Evolutionary conservation across 169 alveolate species (phyloP).

Genomic region (Eimeria praecox): DNA sequence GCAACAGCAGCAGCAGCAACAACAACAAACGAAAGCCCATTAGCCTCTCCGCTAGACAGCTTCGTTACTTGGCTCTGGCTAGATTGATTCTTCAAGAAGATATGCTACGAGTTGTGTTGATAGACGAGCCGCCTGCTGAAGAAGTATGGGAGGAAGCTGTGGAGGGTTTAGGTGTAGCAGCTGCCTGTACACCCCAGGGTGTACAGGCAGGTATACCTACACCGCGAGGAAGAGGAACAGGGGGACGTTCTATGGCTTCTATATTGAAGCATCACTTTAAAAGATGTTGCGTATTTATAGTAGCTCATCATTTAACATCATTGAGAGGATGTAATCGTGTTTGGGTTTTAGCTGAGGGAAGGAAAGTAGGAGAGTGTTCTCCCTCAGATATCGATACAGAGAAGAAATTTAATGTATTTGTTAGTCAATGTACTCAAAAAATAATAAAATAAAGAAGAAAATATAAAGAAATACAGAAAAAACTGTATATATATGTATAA

Average conservation of each 20-base stretch:
- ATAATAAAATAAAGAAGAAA: neutral
- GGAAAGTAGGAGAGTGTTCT: constrained; percentile 64
- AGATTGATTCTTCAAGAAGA: constrained; percentile 82
- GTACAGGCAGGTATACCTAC: constrained; percentile 42
- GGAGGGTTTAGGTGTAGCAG: too few relatives aligned
- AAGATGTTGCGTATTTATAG: constrained; percentile 59
- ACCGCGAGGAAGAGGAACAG: neutral
- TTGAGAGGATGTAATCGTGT: constrained; percentile 64
- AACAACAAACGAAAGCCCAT: too few relatives aligned
- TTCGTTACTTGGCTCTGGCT: constrained; percentile 83
- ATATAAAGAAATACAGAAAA: neutral
- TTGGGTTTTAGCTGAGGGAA: constrained; percentile 70
- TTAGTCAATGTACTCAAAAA: neutral
- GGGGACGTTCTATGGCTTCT: constrained; percentile 27
- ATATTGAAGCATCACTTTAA: constrained; percentile 23
- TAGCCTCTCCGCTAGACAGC: constrained; percentile 80
- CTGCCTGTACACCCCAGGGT: too few relatives aligned
- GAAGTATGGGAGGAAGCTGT: constrained; percentile 67
- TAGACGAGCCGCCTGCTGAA: constrained; percentile 87
- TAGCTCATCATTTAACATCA: constrained; percentile 72
- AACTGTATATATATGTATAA: neutral
- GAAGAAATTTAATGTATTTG: neutral
- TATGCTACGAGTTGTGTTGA: constrained; percentile 83
- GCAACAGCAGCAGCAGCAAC: too few relatives aligned
- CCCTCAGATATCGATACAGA: constrained; percentile 63